Percentiles rank a stretch among this genome's conserved stretches.
Conservation (phyloP, 2,329 filamentous ascomycete genomes). For the Rhinocladiella similis region DNA sequence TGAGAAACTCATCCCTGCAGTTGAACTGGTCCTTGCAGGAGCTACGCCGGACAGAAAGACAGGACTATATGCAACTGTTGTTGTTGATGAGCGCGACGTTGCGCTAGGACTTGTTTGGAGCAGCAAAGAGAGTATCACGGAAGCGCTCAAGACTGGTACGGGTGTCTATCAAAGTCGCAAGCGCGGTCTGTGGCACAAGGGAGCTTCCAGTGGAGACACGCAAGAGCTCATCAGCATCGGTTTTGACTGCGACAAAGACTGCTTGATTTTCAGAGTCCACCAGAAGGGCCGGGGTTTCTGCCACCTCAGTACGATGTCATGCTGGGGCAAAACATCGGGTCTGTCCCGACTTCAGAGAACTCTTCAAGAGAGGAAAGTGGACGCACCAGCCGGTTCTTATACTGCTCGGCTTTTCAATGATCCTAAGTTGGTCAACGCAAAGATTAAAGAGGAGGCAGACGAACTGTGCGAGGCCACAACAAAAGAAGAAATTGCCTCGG, state of each 20-base stretch:
- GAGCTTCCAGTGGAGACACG: constrained; percentile 87
- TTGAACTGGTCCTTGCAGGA: constrained; percentile 69
- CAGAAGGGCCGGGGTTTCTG: constrained; percentile 92
- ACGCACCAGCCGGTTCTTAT: constrained; percentile 86
- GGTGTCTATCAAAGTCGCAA: constrained; percentile 97
- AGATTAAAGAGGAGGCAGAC: constrained; percentile 98
- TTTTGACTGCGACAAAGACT: constrained; percentile 91
- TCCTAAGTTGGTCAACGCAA: constrained; percentile 82
- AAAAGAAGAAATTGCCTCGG: constrained; percentile 83
- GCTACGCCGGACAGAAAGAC: constrained; percentile 82
- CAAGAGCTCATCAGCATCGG: constrained; percentile 84
- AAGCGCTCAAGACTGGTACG: constrained; percentile 75
- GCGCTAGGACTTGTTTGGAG: constrained; percentile 92
- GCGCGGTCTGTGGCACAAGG: constrained; percentile 94
- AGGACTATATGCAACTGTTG: constrained; percentile 82
- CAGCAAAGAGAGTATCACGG: constrained; percentile 83
- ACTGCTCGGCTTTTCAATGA: constrained; percentile 92
- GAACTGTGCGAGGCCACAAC: constrained; percentile 86
- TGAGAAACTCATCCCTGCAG: constrained; percentile 63
- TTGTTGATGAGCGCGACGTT: constrained; percentile 82
- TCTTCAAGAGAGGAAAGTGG: constrained; percentile 74
- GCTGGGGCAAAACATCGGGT: constrained; percentile 82
- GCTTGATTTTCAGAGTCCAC: constrained; percentile 82
- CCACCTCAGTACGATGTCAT: constrained; percentile 86
- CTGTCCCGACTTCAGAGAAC: constrained; percentile 86